phyloP scores from a whole-genome alignment of 169 alveolate genomes.

The Cryptosporidium xiaoi region DNA sequence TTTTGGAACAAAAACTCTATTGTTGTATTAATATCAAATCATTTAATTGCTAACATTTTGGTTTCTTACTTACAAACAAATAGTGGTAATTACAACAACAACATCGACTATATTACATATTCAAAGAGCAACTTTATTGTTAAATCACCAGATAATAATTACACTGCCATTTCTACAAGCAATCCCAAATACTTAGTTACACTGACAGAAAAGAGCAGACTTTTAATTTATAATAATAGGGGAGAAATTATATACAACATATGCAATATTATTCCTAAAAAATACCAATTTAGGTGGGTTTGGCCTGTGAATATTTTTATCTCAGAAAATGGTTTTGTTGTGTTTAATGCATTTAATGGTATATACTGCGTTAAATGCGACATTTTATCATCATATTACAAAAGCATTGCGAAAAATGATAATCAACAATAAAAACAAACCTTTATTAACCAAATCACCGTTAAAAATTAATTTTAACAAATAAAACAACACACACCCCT shows the following conservation, averaged over 20 bases:
- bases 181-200: constrained; percentile 29
- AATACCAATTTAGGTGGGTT: constrained; percentile 49
- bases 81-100: not conserved
- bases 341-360: constrained; percentile 24
- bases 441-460: not conserved
- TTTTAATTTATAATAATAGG: constrained; percentile 24
- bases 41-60: constrained; percentile 7
- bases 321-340: constrained; percentile 2
- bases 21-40: constrained; percentile 35
- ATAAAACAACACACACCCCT: too few species aligned
- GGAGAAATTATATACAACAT: constrained; percentile 46
- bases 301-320: constrained; percentile 54
- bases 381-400: not conserved
- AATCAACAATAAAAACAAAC: not conserved
- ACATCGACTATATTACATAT: not conserved
- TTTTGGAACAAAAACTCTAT: constrained; percentile 58
- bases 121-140: constrained; percentile 15
- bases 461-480: too few species aligned
- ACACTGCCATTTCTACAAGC: constrained; percentile 30
- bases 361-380: constrained; percentile 18
- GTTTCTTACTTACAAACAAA: not conserved
- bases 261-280: constrained; percentile 11
- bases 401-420: not conserved
- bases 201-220: constrained; percentile 22
- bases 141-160: constrained; percentile 50